Percentiles rank a stretch among this genome's conserved stretches.
phyloP scores from a whole-genome alignment of 2,329 filamentous ascomycete species.

The Pseudocercospora ulei region DNA sequence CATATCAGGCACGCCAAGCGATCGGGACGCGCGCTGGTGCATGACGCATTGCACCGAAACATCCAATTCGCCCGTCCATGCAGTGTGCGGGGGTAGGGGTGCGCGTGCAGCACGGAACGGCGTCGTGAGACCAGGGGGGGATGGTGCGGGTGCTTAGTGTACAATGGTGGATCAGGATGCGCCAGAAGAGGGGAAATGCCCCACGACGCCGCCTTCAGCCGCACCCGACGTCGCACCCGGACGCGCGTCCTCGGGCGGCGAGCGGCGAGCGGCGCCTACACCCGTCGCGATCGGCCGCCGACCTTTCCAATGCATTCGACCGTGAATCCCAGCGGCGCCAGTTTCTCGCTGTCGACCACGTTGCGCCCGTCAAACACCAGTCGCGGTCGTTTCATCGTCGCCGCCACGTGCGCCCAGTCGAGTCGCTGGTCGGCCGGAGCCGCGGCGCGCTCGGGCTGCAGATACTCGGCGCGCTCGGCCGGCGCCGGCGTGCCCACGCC shows the following conservation, averaged over 20 bases:
- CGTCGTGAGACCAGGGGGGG: too few relatives aligned
- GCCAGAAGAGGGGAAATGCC: too few relatives aligned
- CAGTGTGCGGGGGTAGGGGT: too few relatives aligned
- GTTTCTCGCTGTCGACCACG: conserved; percentile 31
- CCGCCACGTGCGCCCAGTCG: conserved; percentile 32
- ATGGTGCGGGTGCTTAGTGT: too few relatives aligned
- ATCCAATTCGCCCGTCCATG: too few relatives aligned
- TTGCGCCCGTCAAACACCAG: conserved; percentile 36
- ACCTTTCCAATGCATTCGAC: conserved; percentile 34
- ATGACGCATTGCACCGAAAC: too few relatives aligned
- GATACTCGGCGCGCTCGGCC: conserved; percentile 11
- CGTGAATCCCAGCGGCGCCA: conserved; percentile 33
- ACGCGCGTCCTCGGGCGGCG: conserved; percentile 1
- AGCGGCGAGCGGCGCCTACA: conserved; percentile 15
- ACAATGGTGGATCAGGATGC: too few relatives aligned
- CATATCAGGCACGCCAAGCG: too few relatives aligned
- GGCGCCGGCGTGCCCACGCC: conserved; percentile 18
- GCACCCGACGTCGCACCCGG: background rate
- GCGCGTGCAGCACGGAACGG: too few relatives aligned
- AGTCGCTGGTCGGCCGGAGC: conserved; percentile 22
- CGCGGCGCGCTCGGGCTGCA: conserved; percentile 3
- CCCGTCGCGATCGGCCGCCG: conserved; percentile 15
- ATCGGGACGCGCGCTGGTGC: too few relatives aligned
- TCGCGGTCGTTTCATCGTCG: conserved; percentile 31
- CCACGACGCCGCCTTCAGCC: background rate